Base-by-base conservation (phyloP, 2,329 filamentous ascomycete species). In the Colletotrichum salicis region DNA sequence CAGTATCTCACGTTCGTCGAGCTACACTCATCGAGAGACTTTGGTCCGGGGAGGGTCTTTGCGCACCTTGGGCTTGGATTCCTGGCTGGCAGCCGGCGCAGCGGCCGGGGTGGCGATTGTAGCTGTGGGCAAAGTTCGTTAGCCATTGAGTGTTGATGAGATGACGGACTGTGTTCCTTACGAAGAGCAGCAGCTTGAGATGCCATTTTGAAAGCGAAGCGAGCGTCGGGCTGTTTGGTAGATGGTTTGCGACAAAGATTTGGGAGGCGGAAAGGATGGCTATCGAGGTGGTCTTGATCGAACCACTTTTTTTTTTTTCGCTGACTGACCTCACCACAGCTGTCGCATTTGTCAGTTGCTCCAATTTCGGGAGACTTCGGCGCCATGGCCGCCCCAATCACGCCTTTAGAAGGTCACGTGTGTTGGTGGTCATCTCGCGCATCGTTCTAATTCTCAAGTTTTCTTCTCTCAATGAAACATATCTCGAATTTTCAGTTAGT, bases 11-110 rank as follows among this genome's bases (percentile, higher is more conserved):
- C 35, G 13, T 48, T 48, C 8, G 19, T 48, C 48, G 22, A 27
- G 33, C 8, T 7, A 6, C 12, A 8, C 4, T 54, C 15, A 19
- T 54, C 12, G 31, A 19, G 24, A 22, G 59, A 45, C 15, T 19
- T 3, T 8, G 37, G 15, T 64, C 27, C 27, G 35, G 51, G 48
- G 52, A 41, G 19, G 58, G 55, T 35, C 12, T 2, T 29, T 60
- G 64, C 74, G 76, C 64, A 86, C 84, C 83, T 85, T 86, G 71
- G 84, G 84, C 78, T 84, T 84, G 60, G 81, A 80, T 61, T 78
- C 78, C 55, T 80, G 66, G 76, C 80, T 62, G 45, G 78, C 75
- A 67, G 78, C 73, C 71, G 76, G 76, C 61, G 78, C 77, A 52
- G 77, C 70, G 52, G 78, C 77, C 5, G 77, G 78, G 7, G 78